Evolutionary conservation across 2,329 filamentous ascomycete species (phyloP), one percentile per base, ranked within the genome.

Genomic region (Ophiobolus disseminans): DNA sequence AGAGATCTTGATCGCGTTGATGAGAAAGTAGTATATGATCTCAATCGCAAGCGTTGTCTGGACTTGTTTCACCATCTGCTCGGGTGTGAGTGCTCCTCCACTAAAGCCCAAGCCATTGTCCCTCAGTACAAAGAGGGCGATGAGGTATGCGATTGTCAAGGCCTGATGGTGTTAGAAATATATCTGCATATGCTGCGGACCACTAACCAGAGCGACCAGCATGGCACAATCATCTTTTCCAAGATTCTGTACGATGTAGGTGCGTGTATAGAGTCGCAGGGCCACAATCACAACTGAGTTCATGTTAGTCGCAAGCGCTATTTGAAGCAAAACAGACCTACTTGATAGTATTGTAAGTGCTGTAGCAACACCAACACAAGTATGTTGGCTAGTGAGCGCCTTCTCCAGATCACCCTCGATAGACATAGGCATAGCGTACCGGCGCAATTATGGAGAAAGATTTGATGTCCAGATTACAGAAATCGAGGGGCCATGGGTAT

Each of bases 1-100:
- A 1, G 70, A 73, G 1, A 63, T 44, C 40, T 73, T 73, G 50
- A 73, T 65, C 19, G 53, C 40, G 16, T 53, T 61, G 37, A 71
- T 53, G 13, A 62, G 17, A 7, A 66, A 28, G 32, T 67, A 68
- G 50, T 73, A 73, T 1, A 65, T 64, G 28, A 72, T 57, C 37
- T 73, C 49, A 23, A 72, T 65, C 1, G 64, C 57, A 16, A 72
- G 54, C 6, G 66, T 61, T 4, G 57, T 55, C 51, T 61, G 55
- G 10, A 65, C 50, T 16, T 59, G 46, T 10, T 46, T 51, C 7
- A 30, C 42, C 63, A 64, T 66, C 25, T 70, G 54, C 11, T 50
- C 23, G 1, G 58, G 46, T 2, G 36, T 45, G 37, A 68, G 40
- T 5, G 40, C 39, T 17, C 36, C 30, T 4, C 58, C 60, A 26